These are phyloP conservation scores for Globisporangium cylindrosporum DNA, from an alignment of 352 stramenopile species.

Conservation along the genomic window DNA sequence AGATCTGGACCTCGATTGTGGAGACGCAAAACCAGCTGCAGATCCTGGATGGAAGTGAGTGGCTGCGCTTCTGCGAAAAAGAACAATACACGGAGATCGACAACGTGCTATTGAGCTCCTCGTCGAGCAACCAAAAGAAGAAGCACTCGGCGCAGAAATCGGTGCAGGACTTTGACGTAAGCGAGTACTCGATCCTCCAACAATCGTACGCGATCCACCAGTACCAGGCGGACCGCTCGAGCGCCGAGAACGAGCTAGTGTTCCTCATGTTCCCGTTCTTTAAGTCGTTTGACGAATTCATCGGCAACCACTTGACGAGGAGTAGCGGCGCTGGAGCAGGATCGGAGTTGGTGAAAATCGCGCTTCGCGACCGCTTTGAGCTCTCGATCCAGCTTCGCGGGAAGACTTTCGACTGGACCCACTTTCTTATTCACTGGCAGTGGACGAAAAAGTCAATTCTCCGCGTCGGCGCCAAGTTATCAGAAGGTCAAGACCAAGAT, in stretches of 20 bases:
- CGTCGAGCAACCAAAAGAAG: constrained; percentile 16
- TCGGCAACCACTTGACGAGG: constrained; percentile 25
- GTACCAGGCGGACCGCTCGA: constrained; percentile 68
- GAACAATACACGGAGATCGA: constrained; percentile 64
- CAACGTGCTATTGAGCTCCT: constrained; percentile 23
- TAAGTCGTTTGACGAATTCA: constrained; percentile 51
- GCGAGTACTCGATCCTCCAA: constrained; percentile 62
- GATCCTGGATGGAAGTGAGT: constrained; percentile 57
- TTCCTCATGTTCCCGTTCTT: constrained; percentile 76
- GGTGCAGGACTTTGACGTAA: constrained; percentile 33
- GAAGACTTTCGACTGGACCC: constrained; percentile 62
- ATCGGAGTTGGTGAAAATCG: constrained; percentile 31
- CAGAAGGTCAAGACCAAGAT: not conserved
- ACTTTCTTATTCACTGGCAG: constrained; percentile 84
- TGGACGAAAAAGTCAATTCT: constrained; percentile 66
- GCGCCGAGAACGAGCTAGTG: constrained; percentile 68
- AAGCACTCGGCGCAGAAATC: constrained; percentile 21
- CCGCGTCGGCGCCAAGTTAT: constrained; percentile 19
- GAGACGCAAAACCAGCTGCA: constrained; percentile 42
- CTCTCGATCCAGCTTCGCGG: constrained; percentile 74
- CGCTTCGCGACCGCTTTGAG: constrained; percentile 65
- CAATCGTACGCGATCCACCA: constrained; percentile 82
- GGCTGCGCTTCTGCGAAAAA: constrained; percentile 69
- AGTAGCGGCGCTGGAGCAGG: constrained; percentile 2
- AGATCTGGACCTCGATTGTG: constrained; percentile 38